Evolutionary conservation across 805 yeast genomes (phyloP).

Genomic region (Sugiyamaella boreocaroliniensis): DNA sequence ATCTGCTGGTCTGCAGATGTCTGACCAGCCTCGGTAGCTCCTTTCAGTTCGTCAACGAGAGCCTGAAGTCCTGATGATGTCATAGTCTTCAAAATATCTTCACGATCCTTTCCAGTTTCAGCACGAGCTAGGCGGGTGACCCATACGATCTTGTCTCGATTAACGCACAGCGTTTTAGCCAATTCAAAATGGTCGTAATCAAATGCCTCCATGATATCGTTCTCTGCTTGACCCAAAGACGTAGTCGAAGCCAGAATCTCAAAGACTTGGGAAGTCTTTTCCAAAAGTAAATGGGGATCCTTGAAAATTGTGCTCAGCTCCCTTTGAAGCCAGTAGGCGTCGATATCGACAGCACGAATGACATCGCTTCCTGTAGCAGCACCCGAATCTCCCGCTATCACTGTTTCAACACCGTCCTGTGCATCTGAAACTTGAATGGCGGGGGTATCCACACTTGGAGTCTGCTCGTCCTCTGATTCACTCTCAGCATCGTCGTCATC

Average conservation of each 20-base stretch:
- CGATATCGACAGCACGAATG: constrained; percentile 37
- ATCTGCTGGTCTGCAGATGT: not conserved
- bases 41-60: constrained; percentile 39
- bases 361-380: constrained; percentile 1
- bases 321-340: constrained; percentile 49
- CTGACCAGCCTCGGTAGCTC: constrained; percentile 6
- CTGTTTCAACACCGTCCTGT: not conserved
- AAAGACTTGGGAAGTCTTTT: constrained; percentile 37
- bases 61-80: constrained; percentile 34
- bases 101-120: constrained; percentile 33
- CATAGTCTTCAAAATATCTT: constrained; percentile 40
- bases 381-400: not conserved
- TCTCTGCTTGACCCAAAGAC: constrained; percentile 43
- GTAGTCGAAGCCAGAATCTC: constrained; percentile 36
- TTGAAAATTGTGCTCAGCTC: constrained; percentile 35
- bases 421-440: not conserved
- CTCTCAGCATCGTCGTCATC: constrained; percentile 19
- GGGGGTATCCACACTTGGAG: constrained; percentile 5
- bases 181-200: constrained; percentile 46
- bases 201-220: constrained; percentile 46
- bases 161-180: constrained; percentile 43
- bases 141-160: constrained; percentile 49
- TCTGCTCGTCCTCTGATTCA: constrained; percentile 14
- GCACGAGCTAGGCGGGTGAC: constrained; percentile 42
- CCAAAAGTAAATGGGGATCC: constrained; percentile 39